Percentiles rank a stretch among this genome's conserved stretches.
Evolutionary conservation across 2,329 filamentous ascomycete genomes (phyloP).

Genomic region (Phyllosticta citriasiana): DNA sequence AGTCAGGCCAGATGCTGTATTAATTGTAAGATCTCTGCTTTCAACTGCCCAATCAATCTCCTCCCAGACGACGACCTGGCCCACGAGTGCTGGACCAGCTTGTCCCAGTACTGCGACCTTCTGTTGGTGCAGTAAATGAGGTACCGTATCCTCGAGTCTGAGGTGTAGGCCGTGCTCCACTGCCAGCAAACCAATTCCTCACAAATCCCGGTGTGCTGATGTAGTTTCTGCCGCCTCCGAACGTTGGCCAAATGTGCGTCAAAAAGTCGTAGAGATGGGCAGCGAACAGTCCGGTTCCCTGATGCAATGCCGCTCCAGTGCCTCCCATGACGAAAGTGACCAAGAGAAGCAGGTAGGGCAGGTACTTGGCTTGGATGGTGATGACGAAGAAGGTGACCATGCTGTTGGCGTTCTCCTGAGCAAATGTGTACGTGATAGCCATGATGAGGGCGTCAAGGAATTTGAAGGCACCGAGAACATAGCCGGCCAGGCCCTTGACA

Average conservation of each 20-base stretch:
- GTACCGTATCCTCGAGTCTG: constrained; percentile 4
- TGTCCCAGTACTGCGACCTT: constrained; percentile 3
- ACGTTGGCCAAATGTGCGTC: constrained; percentile 76
- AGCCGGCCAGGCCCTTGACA: constrained; percentile 36
- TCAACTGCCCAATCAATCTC: background rate
- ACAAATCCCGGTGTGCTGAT: constrained; percentile 66
- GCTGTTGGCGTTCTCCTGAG: constrained; percentile 71
- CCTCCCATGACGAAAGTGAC: constrained; percentile 62
- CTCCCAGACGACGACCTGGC: constrained; percentile 9
- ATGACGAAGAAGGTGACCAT: constrained; percentile 74
- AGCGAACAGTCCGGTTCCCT: constrained; percentile 70
- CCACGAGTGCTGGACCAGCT: constrained; percentile 1
- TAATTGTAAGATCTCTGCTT: background rate
- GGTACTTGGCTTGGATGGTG: constrained; percentile 68
- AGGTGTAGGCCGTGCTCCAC: constrained; percentile 1
- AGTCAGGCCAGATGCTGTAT: no score
- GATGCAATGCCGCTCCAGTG: constrained; percentile 46
- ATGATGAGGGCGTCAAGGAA: constrained; percentile 59
- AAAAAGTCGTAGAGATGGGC: constrained; percentile 89
- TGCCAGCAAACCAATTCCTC: constrained; percentile 51
- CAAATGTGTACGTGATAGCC: constrained; percentile 73
- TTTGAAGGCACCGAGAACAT: constrained; percentile 41
- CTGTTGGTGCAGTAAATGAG: background rate
- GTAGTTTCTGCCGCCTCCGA: constrained; percentile 71
- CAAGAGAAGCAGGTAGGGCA: constrained; percentile 71